A percentile compares a stretch with the other conserved stretches of the same genome.
These are phyloP conservation scores for Petunia axillaris DNA, from an alignment of 257 asterid genomes.

Conservation along the genomic window DNA sequence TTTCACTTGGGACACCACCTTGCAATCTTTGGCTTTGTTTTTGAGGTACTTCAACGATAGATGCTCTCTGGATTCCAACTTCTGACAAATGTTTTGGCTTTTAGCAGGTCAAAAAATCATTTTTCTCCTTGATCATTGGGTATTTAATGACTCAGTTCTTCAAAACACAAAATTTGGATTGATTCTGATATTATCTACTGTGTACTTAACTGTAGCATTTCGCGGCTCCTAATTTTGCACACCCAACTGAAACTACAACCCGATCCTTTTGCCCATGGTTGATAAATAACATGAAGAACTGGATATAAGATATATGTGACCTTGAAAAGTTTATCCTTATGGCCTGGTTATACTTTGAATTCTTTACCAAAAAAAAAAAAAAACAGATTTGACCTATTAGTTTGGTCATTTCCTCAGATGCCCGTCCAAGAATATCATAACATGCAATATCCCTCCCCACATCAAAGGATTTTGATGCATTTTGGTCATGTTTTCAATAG, in stretches of 20 bases:
- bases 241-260: conserved; percentile 6
- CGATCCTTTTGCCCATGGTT: conserved; percentile 21
- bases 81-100: background rate
- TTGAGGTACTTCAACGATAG: conserved; percentile 3
- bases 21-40: background rate
- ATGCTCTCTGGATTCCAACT: background rate
- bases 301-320: conserved; percentile 5
- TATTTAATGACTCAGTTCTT: background rate
- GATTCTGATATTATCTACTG: background rate
- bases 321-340: background rate
- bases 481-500: conserved; percentile 4
- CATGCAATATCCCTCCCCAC: background rate
- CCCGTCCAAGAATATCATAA: background rate
- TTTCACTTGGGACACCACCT: background rate
- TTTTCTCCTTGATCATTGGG: background rate
- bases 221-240: background rate
- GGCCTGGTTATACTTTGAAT: background rate
- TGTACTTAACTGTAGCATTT: background rate
- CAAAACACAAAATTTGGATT: background rate
- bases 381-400: conserved; percentile 1
- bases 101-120: background rate
- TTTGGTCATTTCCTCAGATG: conserved; percentile 21
- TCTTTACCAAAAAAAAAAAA: background rate
- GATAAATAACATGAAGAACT: background rate
- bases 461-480: background rate